Base-by-base conservation (phyloP, 2,329 filamentous ascomycete genomes). In the Pseudopithomyces maydicus region DNA sequence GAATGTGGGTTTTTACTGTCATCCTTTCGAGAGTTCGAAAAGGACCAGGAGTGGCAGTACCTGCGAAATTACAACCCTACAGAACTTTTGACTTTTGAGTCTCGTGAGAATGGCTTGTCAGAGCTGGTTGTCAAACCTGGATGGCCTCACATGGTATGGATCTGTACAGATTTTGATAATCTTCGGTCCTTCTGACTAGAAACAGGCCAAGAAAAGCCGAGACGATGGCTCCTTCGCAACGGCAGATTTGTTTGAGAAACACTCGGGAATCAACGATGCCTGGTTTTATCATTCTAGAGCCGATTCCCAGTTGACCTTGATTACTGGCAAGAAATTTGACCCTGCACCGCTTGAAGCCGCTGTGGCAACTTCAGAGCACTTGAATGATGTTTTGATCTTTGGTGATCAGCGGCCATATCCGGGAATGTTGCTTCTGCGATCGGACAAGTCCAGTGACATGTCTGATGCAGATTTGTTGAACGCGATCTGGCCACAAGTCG, bases 281-380 rank as follows among this genome's bases (percentile, higher is more conserved):
- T 90, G 87, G 86, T 80, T 81, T 33, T 89, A 89, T 64, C 80
- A 87, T 52, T 85, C 83, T 1, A 78, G 88, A 38, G 81, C 82
- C 0, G 88, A 90, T 62, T 81, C 84, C 2, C 86, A 86, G 51
- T 79, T 90, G 35, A 84, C 84, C 0, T 78, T 90, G 3, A 76
- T 84, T 10, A 90, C 86, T 6, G 87, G 88, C 2, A 89, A 89
- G 76, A 90, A 90, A 62, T 88, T 90, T 57, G 86, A 89, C 62
- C 87, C 87, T 1, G 81, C 83, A 1, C 83, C 84, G 0, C 69
- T 89, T 2, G 88, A 90, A 68, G 82, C 80, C 2, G 78, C 77
- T 0, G 80, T 89, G 4, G 71, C 79, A 1, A 76, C 80, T 1
- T 80, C 79, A 0, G 61, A 70, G 1, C 26, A 81, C 1, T 62